These are phyloP conservation scores for Ophiostoma australiae DNA, from an alignment of 2,329 filamentous ascomycete genomes.

Conservation along the genomic window DNA sequence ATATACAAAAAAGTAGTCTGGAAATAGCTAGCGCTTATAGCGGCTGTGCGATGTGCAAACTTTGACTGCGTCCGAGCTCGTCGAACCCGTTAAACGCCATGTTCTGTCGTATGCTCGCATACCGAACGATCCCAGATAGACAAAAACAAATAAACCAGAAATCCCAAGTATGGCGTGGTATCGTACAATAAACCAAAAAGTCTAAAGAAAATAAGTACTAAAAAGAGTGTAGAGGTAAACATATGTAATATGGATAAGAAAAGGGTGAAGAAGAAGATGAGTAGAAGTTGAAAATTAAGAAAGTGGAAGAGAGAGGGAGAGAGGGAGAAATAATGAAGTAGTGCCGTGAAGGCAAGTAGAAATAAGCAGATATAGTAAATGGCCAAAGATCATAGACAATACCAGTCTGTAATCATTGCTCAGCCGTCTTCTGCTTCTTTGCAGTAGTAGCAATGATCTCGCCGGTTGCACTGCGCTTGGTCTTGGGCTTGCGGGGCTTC, in stretches of 20 bases:
- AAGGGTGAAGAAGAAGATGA: not conserved
- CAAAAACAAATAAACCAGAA: conserved; percentile 7
- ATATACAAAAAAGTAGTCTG: not conserved
- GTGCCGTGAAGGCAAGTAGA: not conserved
- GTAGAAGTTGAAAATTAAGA: not conserved
- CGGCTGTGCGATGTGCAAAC: not conserved
- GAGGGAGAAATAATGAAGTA: not conserved
- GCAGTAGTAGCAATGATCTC: not conserved
- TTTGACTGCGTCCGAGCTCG: not conserved
- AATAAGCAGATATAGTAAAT: not conserved
- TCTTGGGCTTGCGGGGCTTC: conserved; percentile 24
- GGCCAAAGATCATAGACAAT: not conserved
- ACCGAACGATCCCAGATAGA: not conserved
- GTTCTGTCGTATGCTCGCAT: conserved; percentile 5
- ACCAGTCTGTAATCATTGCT: not conserved
- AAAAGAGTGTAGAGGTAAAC: not conserved
- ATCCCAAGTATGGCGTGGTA: conserved; percentile 11
- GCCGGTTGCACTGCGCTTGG: not conserved
- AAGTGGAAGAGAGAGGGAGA: not conserved
- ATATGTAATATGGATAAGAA: not conserved
- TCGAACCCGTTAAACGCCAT: conserved; percentile 3
- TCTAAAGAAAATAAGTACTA: not conserved
- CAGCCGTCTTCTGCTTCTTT: conserved; percentile 3
- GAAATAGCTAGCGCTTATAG: not conserved
- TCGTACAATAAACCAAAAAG: not conserved